Percentiles rank a stretch among this genome's conserved stretches.
phyloP scores from a whole-genome alignment of 306 rosid species.

The Citrullus colocynthis region DNA sequence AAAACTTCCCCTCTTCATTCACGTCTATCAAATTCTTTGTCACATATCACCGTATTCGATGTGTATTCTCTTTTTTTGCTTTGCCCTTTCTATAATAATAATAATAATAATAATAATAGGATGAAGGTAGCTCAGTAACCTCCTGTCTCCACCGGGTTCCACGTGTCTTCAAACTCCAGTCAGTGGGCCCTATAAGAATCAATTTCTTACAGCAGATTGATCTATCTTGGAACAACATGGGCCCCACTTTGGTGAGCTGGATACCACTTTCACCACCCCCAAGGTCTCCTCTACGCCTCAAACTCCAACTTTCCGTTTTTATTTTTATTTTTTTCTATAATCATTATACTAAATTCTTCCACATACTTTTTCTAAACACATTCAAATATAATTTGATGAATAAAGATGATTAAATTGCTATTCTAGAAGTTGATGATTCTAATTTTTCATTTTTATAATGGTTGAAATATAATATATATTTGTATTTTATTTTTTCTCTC shows the following conservation, averaged over 20 bases:
- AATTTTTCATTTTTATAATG: no score
- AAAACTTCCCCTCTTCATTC: no score
- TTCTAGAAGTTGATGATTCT: no score
- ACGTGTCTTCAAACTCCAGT: background rate
- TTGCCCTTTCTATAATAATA: no score
- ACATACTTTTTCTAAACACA: background rate
- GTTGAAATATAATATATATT: no score
- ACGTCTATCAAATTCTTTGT: no score
- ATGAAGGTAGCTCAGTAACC: background rate
- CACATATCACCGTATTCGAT: no score
- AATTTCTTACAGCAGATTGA: background rate
- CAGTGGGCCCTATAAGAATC: background rate
- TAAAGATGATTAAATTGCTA: no score
- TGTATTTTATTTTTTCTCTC: background rate
- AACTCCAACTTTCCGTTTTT: background rate
- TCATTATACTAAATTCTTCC: background rate
- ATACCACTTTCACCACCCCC: background rate
- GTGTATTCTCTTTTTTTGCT: no score
- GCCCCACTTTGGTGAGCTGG: background rate
- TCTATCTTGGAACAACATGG: background rate
- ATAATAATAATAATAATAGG: no score
- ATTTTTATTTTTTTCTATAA: background rate
- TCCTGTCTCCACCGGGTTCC: background rate
- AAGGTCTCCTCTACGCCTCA: background rate
- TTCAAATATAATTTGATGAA: background rate